Conservation (phyloP, 345 rosid genomes). For the rapeseed (Brassica napus) region DNA sequence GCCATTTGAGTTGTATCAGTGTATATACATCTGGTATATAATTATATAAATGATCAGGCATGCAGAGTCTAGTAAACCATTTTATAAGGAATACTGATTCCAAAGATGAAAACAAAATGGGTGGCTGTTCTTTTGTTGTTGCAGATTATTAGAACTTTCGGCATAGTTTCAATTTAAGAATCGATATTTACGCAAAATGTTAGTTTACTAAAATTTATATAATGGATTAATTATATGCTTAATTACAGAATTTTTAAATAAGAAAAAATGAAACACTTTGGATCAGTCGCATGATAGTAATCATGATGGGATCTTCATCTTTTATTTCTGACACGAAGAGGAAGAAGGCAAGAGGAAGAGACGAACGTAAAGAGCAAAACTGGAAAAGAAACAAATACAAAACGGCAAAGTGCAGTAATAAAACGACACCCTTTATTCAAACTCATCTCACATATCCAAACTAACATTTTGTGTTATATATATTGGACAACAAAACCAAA, state of each 20-base stretch:
- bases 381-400: constrained; percentile 34
- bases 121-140: not conserved
- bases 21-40: not conserved
- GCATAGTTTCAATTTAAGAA: not conserved
- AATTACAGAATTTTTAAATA: not conserved
- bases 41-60: not conserved
- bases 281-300: not conserved
- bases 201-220: not conserved
- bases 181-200: not conserved
- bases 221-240: not conserved
- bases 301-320: constrained; percentile 31
- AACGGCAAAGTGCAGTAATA: constrained; percentile 37
- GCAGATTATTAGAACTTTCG: not conserved
- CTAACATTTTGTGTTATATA: constrained; percentile 13
- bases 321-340: constrained; percentile 33
- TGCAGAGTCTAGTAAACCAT: not conserved
- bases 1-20: not conserved
- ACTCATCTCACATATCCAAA: constrained; percentile 25
- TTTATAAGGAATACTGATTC: not conserved
- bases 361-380: constrained; percentile 10
- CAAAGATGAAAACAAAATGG: not conserved
- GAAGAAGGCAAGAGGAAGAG: constrained; percentile 36
- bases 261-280: not conserved
- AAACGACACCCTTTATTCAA: constrained; percentile 38
- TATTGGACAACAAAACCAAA: constrained; percentile 15